Conservation (phyloP, 768 basidiomycete species). For the Serendipita sp. region DNA sequence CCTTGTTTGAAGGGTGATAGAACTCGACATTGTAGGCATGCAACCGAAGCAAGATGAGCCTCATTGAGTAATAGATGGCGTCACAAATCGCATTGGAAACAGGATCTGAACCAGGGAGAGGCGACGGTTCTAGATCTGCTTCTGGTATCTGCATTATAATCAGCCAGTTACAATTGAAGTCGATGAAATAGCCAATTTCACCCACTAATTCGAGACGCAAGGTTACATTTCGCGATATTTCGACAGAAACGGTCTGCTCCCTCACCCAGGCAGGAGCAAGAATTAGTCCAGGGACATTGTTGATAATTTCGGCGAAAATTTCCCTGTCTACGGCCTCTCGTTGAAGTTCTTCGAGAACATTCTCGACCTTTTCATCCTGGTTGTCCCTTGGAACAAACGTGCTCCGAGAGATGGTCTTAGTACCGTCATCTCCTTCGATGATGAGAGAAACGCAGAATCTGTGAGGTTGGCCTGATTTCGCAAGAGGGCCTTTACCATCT, state of each 20-base stretch:
- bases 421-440: slow-evolving; percentile 22
- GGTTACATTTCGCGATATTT: slow-evolving; percentile 55
- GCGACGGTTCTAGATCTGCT: neutral
- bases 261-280: slow-evolving; percentile 65
- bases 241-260: slow-evolving; percentile 60
- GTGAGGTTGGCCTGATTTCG: slow-evolving; percentile 41
- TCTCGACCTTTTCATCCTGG: slow-evolving; percentile 13
- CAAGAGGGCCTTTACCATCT: slow-evolving; percentile 26
- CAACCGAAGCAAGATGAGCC: slow-evolving; percentile 45
- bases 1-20: slow-evolving; percentile 5
- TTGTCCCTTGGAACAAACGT: slow-evolving; percentile 17
- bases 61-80: slow-evolving; percentile 49
- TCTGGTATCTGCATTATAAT: neutral
- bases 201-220: slow-evolving; percentile 60
- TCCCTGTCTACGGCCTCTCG: slow-evolving; percentile 65
- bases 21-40: slow-evolving; percentile 33
- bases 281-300: slow-evolving; percentile 60
- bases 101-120: slow-evolving; percentile 17
- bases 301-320: slow-evolving; percentile 56
- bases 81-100: slow-evolving; percentile 33
- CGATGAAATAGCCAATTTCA: slow-evolving; percentile 8
- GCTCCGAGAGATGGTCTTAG: slow-evolving; percentile 25
- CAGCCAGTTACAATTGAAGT: neutral
- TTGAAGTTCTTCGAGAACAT: slow-evolving; percentile 34
- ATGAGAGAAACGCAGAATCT: slow-evolving; percentile 47